Conservation (phyloP, 768 basidiomycete genomes). For the Ramaria sp. region DNA sequence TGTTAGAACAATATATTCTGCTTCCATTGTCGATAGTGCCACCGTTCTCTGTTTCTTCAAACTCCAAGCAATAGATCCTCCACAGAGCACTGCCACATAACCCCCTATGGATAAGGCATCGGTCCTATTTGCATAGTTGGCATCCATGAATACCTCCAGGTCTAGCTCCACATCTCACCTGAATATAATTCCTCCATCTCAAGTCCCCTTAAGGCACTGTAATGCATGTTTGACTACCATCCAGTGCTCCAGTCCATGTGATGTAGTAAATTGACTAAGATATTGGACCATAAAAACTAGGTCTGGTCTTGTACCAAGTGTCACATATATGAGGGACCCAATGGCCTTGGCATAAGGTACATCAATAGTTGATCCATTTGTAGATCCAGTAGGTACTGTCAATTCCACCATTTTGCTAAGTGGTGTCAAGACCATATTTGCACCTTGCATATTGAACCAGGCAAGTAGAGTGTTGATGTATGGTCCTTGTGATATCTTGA, state of each 20-base stretch:
- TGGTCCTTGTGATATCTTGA: slow-evolving; percentile 6
- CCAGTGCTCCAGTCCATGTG: too few relatives aligned
- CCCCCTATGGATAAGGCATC: slow-evolving; percentile 15
- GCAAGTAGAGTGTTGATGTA: slow-evolving; percentile 10
- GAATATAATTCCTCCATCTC: slow-evolving; percentile 8
- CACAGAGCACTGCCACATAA: slow-evolving; percentile 13
- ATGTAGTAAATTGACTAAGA: too few relatives aligned
- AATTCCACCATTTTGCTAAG: slow-evolving; percentile 7
- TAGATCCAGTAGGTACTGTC: background rate
- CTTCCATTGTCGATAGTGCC: too few relatives aligned
- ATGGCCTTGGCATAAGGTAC: slow-evolving; percentile 18
- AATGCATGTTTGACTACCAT: too few relatives aligned
- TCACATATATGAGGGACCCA: slow-evolving; percentile 22
- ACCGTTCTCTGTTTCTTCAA: slow-evolving; percentile 9
- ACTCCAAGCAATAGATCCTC: slow-evolving; percentile 8
- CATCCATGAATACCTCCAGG: slow-evolving; percentile 13
- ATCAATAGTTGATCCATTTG: slow-evolving; percentile 4
- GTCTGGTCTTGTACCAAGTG: slow-evolving; percentile 24
- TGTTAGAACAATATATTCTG: slow-evolving; percentile 18
- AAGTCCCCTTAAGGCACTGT: slow-evolving; percentile 19
- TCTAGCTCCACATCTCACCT: background rate
- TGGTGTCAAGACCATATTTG: slow-evolving; percentile 10
- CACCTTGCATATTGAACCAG: slow-evolving; percentile 4
- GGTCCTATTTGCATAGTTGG: slow-evolving; percentile 16
- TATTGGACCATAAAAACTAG: slow-evolving; percentile 19